Base-by-base conservation (phyloP, 1,284 basidiomycete species). In the Rhizoctonia solani region DNA sequence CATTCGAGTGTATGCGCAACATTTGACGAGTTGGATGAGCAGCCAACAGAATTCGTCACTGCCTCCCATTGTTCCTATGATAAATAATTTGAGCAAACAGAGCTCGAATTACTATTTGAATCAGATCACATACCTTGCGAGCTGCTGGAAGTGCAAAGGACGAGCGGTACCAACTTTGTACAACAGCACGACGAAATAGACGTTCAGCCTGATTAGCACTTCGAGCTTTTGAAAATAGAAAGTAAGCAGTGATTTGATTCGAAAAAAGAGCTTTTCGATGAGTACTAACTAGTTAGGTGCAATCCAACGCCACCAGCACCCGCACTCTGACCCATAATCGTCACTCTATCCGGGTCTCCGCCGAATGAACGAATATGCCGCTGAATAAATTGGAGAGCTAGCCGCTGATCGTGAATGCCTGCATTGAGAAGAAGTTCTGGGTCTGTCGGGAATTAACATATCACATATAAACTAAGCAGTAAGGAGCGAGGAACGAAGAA, bases 341-440 rank as follows among this genome's bases (percentile, higher is more conserved):
- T 66, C 30, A 66, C 52, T 42, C 74, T 74, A 56, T 59, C 46
- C 14, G 59, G 44, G 61, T 76, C 72, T 8, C 75, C 75, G 11
- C 74, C 74, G 59, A 75, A 76, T 5, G 58, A 71, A 21, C 58
- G 52, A 39, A 76, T 73, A 34, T 75, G 73, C 14, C 68, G n/a
- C 23, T 74, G 71, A 23, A 75, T 69, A 74, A 76, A 77, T 13
- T 73, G 59, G 14, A 77, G 63, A 2, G 73, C 11, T 39, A 79
- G 70, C 1, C 82, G 75, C 71, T 89, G 85, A 74, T 89, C 88
- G 30, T 77, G 76, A 71, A 88, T 83, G 0, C 87, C 87, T 5
- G 79, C 83, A 70, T 89, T 87, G 66, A 83, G 74, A 72, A 86
- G 8, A 6, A 49, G 46, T 49, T 49, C 46, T 21, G 46, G 46